These are phyloP conservation scores for Rachicladosporium sp. DNA, from an alignment of 2,329 filamentous ascomycete genomes.

Conservation along the genomic window DNA sequence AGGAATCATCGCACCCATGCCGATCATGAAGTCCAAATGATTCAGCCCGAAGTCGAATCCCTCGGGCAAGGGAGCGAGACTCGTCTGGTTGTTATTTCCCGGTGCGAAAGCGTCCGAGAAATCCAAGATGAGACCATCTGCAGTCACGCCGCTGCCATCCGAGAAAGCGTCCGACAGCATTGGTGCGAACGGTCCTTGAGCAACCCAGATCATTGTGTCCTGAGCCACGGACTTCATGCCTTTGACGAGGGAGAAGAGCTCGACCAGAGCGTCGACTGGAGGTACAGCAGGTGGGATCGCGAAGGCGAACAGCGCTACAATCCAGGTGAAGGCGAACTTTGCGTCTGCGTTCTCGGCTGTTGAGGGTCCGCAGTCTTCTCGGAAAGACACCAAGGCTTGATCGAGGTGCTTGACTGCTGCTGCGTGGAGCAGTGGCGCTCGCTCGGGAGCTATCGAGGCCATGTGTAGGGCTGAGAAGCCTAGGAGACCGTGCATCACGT, in stretches of 20 bases:
- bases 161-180: constrained; percentile 12
- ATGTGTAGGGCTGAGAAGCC: constrained; percentile 20
- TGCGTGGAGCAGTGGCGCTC: constrained; percentile 13
- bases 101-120: no score
- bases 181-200: constrained; percentile 18
- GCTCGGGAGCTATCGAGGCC: constrained; percentile 14
- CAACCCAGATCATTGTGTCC: constrained; percentile 18
- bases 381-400: constrained; percentile 16
- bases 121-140: no score
- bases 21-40: constrained; percentile 23
- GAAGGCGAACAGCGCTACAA: constrained; percentile 18
- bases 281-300: constrained; percentile 16
- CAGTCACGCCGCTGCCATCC: neutral
- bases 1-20: constrained; percentile 16
- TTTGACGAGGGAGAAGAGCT: constrained; percentile 17
- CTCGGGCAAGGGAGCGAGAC: constrained; percentile 9
- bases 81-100: no score
- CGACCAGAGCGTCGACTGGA: constrained; percentile 18
- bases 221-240: constrained; percentile 14
- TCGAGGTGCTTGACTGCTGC: constrained; percentile 20
- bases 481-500: constrained; percentile 20
- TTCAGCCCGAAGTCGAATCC: constrained; percentile 18
- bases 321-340: constrained; percentile 18
- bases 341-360: constrained; percentile 18
- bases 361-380: constrained; percentile 9